Conservation (phyloP, 257 asterid species). For the Ilex aquifolium region DNA sequence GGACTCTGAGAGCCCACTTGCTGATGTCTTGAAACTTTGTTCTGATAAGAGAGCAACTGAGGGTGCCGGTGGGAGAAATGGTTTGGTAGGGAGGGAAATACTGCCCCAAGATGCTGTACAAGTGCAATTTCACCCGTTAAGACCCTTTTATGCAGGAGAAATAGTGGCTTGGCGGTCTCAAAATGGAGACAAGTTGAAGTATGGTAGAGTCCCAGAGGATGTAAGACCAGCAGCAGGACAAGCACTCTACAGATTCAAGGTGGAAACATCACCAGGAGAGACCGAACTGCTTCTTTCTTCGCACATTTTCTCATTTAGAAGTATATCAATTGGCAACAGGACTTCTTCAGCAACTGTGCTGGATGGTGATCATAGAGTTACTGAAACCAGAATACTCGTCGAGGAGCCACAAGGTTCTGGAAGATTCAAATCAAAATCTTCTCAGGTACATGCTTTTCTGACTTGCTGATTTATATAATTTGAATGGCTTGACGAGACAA, state of each 20-base stretch:
- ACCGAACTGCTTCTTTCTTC: constrained; percentile 65
- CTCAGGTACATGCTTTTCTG: constrained; percentile 42
- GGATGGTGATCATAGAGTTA: constrained; percentile 29
- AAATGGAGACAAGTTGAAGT: constrained; percentile 78
- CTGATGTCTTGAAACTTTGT: constrained; percentile 59
- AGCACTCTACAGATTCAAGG: constrained; percentile 69
- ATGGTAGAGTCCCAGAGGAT: constrained; percentile 81
- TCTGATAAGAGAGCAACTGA: constrained; percentile 41
- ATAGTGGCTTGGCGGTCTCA: constrained; percentile 90
- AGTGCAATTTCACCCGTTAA: constrained; percentile 88
- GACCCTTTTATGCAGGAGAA: constrained; percentile 91
- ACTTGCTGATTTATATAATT: background rate
- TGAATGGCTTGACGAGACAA: background rate
- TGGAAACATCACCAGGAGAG: constrained; percentile 65
- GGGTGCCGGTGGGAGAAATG: constrained; percentile 41
- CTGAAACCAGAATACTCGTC: constrained; percentile 17
- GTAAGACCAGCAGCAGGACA: constrained; percentile 90
- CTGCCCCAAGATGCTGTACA: constrained; percentile 80
- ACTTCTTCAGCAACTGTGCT: constrained; percentile 31
- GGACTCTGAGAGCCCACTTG: constrained; percentile 51
- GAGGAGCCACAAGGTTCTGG: constrained; percentile 35
- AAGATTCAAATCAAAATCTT: constrained; percentile 36
- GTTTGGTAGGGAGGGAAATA: constrained; percentile 67
- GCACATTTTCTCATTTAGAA: constrained; percentile 80
- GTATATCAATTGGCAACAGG: constrained; percentile 45